Percentiles rank a stretch among this genome's conserved stretches.
Evolutionary conservation across 2,329 filamentous ascomycete species (phyloP).

Genomic region (Penicillium sp.): DNA sequence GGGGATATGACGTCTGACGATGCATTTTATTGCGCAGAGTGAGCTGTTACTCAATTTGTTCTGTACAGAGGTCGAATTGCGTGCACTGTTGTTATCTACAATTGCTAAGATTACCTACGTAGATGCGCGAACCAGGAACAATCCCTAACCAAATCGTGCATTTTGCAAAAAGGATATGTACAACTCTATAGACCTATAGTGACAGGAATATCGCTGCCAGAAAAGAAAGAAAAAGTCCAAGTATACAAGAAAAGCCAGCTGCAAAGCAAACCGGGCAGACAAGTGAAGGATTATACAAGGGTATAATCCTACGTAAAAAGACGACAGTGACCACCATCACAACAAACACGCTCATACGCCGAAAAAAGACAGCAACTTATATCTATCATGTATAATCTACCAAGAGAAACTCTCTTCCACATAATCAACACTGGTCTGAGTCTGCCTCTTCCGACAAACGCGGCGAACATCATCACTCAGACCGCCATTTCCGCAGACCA

Average conservation of each 20-base stretch:
- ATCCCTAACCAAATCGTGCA: slow-evolving; percentile 1
- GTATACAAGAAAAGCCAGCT: slow-evolving; percentile 5
- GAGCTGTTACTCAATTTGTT: neutral
- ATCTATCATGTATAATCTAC: slow-evolving; percentile 22
- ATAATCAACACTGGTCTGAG: slow-evolving; percentile 59
- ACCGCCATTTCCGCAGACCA: slow-evolving; percentile 66
- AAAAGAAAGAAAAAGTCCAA: neutral
- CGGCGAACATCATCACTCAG: slow-evolving; percentile 66
- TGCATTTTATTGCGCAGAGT: slow-evolving; percentile 53
- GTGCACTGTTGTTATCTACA: neutral
- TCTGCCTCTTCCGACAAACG: slow-evolving; percentile 57
- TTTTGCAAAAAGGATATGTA: slow-evolving; percentile 11
- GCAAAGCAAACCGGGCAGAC: slow-evolving; percentile 2
- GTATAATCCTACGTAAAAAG: neutral
- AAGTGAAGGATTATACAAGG: neutral
- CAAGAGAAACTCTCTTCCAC: slow-evolving; percentile 64
- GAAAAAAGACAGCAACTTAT: neutral
- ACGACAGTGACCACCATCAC: neutral
- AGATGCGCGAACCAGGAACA: neutral
- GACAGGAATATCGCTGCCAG: neutral
- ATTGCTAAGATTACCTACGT: neutral
- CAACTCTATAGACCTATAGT: slow-evolving; percentile 6
- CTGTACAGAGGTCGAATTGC: neutral
- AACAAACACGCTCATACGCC: slow-evolving; percentile 1
- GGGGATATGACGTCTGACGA: slow-evolving; percentile 42